Percentiles rank a stretch among this genome's conserved stretches.
Conservation (phyloP, 2,329 filamentous ascomycete species). For the Apiospora marii region DNA sequence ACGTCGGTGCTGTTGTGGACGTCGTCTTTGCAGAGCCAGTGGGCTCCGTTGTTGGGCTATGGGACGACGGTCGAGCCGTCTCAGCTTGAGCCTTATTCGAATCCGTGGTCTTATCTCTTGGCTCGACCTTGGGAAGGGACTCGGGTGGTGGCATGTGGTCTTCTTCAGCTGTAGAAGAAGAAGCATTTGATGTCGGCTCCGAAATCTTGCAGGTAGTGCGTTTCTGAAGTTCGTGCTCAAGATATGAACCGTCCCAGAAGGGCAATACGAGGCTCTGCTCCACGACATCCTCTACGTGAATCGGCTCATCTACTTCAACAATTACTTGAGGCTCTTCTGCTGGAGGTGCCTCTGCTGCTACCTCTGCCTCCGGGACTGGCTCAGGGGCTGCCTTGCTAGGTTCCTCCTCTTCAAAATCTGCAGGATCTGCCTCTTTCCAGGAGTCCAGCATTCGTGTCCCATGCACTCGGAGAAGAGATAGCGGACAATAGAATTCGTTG, state of each 20-base stretch:
- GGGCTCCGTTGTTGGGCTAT: slow-evolving; percentile 10
- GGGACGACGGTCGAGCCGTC: neutral
- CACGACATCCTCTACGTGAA: neutral
- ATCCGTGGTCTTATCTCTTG: neutral
- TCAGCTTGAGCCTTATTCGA: neutral
- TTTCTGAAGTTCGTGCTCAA: slow-evolving; percentile 33
- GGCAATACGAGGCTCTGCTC: slow-evolving; percentile 27
- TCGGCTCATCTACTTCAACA: slow-evolving; percentile 32
- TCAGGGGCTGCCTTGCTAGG: slow-evolving; percentile 40
- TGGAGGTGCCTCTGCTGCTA: neutral
- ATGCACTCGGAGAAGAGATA: slow-evolving; percentile 90
- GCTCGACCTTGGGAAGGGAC: neutral
- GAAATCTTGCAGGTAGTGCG: slow-evolving; percentile 23
- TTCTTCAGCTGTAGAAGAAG: slow-evolving; percentile 5
- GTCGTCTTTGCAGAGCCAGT: slow-evolving; percentile 11
- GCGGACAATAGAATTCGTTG: slow-evolving; percentile 94
- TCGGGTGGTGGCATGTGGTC: neutral
- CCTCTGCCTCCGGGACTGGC: slow-evolving; percentile 40
- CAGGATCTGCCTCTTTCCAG: slow-evolving; percentile 80
- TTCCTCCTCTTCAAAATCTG: slow-evolving; percentile 50
- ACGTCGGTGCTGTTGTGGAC: slow-evolving; percentile 24
- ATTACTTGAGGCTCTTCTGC: slow-evolving; percentile 31
- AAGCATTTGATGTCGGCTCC: neutral
- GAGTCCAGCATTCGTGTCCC: slow-evolving; percentile 97
- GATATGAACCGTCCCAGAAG: slow-evolving; percentile 41